Percentiles rank a stretch among this genome's conserved stretches.
These are phyloP conservation scores for Xylariaceae sp. DNA, from an alignment of 2,329 filamentous ascomycete genomes.

Conservation along the genomic window DNA sequence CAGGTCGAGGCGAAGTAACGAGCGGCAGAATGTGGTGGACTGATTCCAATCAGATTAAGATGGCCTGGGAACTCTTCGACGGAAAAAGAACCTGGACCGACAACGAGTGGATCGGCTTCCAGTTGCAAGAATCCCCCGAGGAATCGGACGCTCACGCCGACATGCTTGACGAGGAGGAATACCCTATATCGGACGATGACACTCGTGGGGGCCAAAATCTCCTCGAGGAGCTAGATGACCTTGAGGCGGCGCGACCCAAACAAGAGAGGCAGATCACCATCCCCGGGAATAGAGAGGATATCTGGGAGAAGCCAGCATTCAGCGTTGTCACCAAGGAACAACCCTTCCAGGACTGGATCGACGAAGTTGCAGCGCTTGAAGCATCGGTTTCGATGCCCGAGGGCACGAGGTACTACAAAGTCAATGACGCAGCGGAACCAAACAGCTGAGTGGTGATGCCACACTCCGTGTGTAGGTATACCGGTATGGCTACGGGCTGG, in stretches of 20 bases:
- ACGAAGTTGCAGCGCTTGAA: slow-evolving; percentile 22
- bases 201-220: slow-evolving; percentile 6
- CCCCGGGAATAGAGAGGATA: slow-evolving; percentile 2
- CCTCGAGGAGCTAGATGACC: slow-evolving; percentile 15
- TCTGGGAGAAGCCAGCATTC: slow-evolving; percentile 4
- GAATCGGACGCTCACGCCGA: neutral
- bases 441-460: neutral
- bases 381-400: slow-evolving; percentile 10
- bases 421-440: neutral
- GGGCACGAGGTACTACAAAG: slow-evolving; percentile 21
- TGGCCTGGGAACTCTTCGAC: slow-evolving; percentile 10
- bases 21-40: neutral
- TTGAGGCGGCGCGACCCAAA: slow-evolving; percentile 16
- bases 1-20: neutral
- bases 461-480: neutral
- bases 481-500: neutral
- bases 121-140: neutral
- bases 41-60: slow-evolving; percentile 9
- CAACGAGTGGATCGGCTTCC: slow-evolving; percentile 6
- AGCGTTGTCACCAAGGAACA: neutral
- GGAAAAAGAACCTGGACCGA: slow-evolving; percentile 4
- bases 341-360: slow-evolving; percentile 21
- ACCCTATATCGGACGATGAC: neutral
- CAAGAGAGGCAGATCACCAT: neutral
- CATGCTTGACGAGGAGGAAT: neutral